Evolutionary conservation across 352 stramenopile species (phyloP).

Genomic region (Globisporangium radiosum): DNA sequence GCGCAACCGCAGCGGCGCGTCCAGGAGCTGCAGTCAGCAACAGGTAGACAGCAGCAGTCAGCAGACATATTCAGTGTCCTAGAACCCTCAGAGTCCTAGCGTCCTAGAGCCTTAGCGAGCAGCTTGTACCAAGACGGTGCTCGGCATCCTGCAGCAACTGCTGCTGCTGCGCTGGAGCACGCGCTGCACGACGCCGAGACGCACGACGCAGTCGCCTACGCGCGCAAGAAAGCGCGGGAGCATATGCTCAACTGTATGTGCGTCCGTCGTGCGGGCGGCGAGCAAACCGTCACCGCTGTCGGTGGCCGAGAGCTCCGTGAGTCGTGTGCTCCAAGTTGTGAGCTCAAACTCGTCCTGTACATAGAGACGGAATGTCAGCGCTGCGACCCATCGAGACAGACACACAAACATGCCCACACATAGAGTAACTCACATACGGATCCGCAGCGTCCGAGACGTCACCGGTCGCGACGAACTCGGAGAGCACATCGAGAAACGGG

Average conservation of each 20-base stretch:
- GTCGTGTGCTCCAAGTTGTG: conserved; percentile 31
- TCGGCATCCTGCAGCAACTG: neutral
- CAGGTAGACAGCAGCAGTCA: too few relatives aligned
- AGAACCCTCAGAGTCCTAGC: neutral
- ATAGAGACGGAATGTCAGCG: too few relatives aligned
- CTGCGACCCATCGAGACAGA: too few relatives aligned
- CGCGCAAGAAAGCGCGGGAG: conserved; percentile 26
- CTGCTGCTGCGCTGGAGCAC: conserved; percentile 20
- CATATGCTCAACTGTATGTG: conserved; percentile 14
- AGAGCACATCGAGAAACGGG: conserved; percentile 46
- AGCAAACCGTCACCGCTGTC: conserved; percentile 24
- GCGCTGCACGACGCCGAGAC: conserved; percentile 32
- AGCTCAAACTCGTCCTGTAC: conserved; percentile 39
- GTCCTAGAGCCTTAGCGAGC: neutral
- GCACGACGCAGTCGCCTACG: conserved; percentile 17
- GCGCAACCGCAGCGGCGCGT: conserved; percentile 2
- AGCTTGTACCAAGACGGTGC: conserved; percentile 2
- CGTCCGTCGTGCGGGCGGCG: conserved; percentile 15
- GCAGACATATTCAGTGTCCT: too few relatives aligned
- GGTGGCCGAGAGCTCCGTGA: conserved; percentile 18
- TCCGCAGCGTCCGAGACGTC: conserved; percentile 38
- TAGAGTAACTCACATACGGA: conserved; percentile 35
- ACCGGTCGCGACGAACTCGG: conserved; percentile 39
- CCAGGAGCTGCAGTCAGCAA: conserved; percentile 1
- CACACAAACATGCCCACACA: neutral